phyloP scores from a whole-genome alignment of 306 rosid species.

The Malus asiatica region DNA sequence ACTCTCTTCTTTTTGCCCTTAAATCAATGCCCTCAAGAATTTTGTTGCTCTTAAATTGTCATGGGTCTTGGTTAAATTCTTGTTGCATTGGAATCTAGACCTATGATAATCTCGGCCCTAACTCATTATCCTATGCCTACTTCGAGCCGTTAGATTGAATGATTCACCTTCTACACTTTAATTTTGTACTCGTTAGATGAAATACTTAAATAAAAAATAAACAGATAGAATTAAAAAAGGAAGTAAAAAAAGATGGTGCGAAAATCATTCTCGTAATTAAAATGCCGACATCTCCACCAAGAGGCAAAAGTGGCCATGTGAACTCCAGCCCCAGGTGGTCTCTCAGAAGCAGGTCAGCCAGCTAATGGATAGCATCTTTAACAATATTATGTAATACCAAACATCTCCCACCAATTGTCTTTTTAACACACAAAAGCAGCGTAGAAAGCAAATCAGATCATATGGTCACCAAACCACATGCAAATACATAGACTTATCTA shows the following conservation, averaged over 20 bases:
- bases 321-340: constrained; percentile 47
- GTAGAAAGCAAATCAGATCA: constrained; percentile 3
- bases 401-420: neutral
- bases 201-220: too few relatives aligned
- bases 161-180: too few relatives aligned
- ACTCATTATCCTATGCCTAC: too few relatives aligned
- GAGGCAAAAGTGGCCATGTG: constrained; percentile 45
- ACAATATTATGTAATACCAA: constrained; percentile 1
- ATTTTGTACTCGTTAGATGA: too few relatives aligned
- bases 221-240: too few relatives aligned
- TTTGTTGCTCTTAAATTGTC: neutral
- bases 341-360: constrained; percentile 39
- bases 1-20: neutral
- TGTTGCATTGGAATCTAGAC: too few relatives aligned
- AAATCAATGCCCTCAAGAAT: constrained; percentile 2
- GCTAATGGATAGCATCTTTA: constrained; percentile 1
- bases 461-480: constrained; percentile 21
- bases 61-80: neutral
- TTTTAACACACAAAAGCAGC: neutral
- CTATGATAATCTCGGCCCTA: too few relatives aligned
- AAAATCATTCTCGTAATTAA: too few relatives aligned
- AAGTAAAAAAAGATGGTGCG: neutral
- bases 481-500: constrained; percentile 18
- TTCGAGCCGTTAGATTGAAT: too few relatives aligned
- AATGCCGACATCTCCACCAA: constrained; percentile 24